Conservation (phyloP, 805 yeast species). For the Candida alai region DNA sequence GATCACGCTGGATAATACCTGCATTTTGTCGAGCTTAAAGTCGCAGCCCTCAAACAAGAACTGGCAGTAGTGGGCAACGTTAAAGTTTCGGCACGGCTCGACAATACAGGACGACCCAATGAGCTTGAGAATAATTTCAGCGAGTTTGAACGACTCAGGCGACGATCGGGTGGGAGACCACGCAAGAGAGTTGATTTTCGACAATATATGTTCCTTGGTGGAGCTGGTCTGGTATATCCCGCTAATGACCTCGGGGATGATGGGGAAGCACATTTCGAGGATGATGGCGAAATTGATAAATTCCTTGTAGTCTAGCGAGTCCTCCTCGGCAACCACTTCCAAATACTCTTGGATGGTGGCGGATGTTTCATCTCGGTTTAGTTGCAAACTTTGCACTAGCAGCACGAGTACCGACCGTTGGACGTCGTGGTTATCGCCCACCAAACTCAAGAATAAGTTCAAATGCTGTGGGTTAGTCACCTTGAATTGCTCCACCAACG, state of each 20-base stretch:
- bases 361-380: slow-evolving; percentile 11
- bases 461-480: slow-evolving; percentile 18
- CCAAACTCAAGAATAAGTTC: slow-evolving; percentile 15
- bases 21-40: slow-evolving; percentile 16
- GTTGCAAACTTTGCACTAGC: slow-evolving; percentile 18
- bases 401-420: slow-evolving; percentile 19
- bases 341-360: slow-evolving; percentile 20
- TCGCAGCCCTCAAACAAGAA: slow-evolving; percentile 36
- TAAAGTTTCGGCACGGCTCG: slow-evolving; percentile 45
- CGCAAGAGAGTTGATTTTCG: background rate
- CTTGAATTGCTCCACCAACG: slow-evolving; percentile 18
- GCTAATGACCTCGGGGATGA: slow-evolving; percentile 21
- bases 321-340: slow-evolving; percentile 17
- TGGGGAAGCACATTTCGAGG: slow-evolving; percentile 24
- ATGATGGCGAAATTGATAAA: slow-evolving; percentile 20
- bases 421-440: slow-evolving; percentile 13
- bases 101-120: slow-evolving; percentile 43
- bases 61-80: slow-evolving; percentile 41
- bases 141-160: slow-evolving; percentile 7
- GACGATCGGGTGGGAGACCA: no score
- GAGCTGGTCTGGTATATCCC: slow-evolving; percentile 19
- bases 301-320: slow-evolving; percentile 5
- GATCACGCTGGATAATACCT: slow-evolving; percentile 40
- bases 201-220: slow-evolving; percentile 15
- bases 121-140: slow-evolving; percentile 15